Evolutionary conservation across 2,329 filamentous ascomycete species (phyloP), one percentile per base, ranked within the genome.

Genomic region (Hysterium pulicare): DNA sequence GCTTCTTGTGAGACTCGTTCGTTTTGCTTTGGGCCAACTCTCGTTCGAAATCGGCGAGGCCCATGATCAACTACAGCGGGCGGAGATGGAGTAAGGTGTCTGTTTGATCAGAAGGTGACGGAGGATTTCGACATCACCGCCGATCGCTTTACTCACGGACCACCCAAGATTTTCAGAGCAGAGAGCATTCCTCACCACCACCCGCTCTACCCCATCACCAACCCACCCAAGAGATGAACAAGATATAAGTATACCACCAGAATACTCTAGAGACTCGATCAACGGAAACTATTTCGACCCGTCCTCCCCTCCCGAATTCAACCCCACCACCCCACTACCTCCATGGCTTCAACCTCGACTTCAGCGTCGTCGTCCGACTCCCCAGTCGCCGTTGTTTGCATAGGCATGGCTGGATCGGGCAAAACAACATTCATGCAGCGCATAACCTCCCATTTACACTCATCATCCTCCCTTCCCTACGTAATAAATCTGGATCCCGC

Each of bases 381-480:
- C 2, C 87, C 89, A 31, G 83, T 88, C 34, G 81, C 87, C 48
- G 84, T 98, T 46, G 90, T 97, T 58, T 96, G 90, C 68, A 84
- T 98, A 37, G 93, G 93, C 75, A 97, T 97, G 91, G 93, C 93
- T 59, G 91, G 93, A 57, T 95, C 90, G 13, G 93, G 93, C 60
- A 98, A 98, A 75, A 98, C 93, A n/a, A 98, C 94, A 0, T 98
- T 98, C 64, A 97, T 98, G 91, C 91, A 97, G 66, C 83, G 93
- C 59, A 93, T 98, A 60, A 96, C 96, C 67, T 86, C 91, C 1
- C 80, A 98, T 64, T 83, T 98, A 3, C 91, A 97, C 64, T 79
- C 79, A 4, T 79, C 90, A 59, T 81, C 84, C 45, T 79, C 84
- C 15, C 61, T 62, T 1, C 93, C 94, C 4, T 98, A 98, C 67